Base-by-base conservation (phyloP, 75 land plant species). In the Picea glauca region DNA sequence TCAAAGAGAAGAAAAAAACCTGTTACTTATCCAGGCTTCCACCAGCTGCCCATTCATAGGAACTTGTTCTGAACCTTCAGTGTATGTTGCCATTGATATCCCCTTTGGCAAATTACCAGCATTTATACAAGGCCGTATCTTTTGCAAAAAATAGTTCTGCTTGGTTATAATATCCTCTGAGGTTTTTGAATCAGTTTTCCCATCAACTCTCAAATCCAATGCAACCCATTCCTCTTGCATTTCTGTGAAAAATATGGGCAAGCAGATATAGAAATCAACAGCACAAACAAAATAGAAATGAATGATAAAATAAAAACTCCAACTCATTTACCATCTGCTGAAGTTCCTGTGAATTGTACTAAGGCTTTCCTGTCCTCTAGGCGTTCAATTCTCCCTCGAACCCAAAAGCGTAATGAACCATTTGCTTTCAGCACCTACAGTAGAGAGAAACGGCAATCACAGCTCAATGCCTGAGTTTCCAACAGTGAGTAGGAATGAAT, bases 11-110 rank as follows among this genome's bases (percentile, higher is more conserved):
- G 23, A 6, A 35, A 60, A 58, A n/a, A 67, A 81, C 83, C 83
- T 66, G 33, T 81, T 60, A 46, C 78, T 57, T 11, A 58, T 59
- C 78, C 83, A 77, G 15, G 62, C 83, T 81, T 81, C 83, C 59
- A 81, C 62, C 23, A 33, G 61, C 74, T 77, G 79, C 21, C 83
- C 83, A 38, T n/a, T 77, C 18, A 11, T 40, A 38, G 72, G 78
- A 58, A 58, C 70, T 59, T 68, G 7, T 18, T 77, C 72, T 74
- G 72, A 56, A 18, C 68, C 72, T 58, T 66, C 83, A 32, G 4
- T 6, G 3, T 35, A 6, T 32, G 50, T 31, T 30, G 35, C 54
- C 57, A 5, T 38, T 13, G 60, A 58, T 54, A 81, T 58, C 21
- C 77, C 74, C 32, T 81, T 64, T 58, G 79, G 83, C 20, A 81